Evolutionary conservation across 179 eudicot species (phyloP).

Genomic region (Sideroxylon spinosum): DNA sequence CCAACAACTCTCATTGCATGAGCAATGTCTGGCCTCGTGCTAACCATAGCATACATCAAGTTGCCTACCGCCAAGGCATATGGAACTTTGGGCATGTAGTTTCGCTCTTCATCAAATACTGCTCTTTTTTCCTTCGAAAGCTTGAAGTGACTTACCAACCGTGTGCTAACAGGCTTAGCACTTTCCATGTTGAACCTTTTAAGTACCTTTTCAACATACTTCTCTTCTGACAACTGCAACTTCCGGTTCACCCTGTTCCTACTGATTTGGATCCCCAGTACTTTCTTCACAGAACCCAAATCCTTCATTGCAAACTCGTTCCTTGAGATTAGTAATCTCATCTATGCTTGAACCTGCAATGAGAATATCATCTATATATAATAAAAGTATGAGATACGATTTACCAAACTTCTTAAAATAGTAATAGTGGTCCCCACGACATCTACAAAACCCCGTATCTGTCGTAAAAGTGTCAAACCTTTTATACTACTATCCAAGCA

Average conservation of each 20-base stretch:
- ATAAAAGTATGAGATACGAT: neutral
- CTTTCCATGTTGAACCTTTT: neutral
- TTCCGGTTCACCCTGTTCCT: neutral
- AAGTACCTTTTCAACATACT: neutral
- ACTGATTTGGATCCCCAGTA: neutral
- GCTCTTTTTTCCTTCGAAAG: no score
- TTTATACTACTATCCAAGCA: neutral
- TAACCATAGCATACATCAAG: neutral
- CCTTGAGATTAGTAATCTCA: neutral
- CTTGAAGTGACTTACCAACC: no score
- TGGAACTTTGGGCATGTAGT: neutral
- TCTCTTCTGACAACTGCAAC: neutral
- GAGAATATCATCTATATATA: slow-evolving; percentile 2
- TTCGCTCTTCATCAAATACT: neutral
- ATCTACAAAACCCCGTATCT: neutral
- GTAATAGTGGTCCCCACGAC: neutral
- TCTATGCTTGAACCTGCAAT: neutral
- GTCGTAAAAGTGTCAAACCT: neutral
- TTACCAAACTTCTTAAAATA: neutral
- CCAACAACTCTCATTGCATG: neutral
- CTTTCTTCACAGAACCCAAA: neutral
- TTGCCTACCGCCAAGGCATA: neutral
- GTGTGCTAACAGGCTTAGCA: neutral
- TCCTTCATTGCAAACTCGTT: neutral
- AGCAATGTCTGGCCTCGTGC: neutral